These are phyloP conservation scores for Fusarium sp. DNA, from an alignment of 2,329 filamentous ascomycete species.

Conservation along the genomic window DNA sequence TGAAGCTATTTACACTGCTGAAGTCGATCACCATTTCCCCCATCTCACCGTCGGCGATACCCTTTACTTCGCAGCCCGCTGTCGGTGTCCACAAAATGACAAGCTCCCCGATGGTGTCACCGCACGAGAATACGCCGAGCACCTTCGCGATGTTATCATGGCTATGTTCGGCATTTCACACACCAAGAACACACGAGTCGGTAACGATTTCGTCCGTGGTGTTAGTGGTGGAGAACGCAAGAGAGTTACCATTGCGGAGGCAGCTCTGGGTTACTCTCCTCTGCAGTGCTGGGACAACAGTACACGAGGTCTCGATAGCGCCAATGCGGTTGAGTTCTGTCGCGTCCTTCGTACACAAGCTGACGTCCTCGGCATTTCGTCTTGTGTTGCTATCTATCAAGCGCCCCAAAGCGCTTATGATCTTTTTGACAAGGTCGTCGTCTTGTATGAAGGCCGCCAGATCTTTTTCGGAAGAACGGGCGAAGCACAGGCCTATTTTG, in stretches of 20 bases:
- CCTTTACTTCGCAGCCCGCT: constrained; percentile 77
- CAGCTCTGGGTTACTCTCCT: constrained; percentile 52
- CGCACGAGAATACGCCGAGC: constrained; percentile 63
- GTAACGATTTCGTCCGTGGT: constrained; percentile 73
- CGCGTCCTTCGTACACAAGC: constrained; percentile 69
- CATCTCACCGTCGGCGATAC: constrained; percentile 80
- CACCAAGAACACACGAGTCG: constrained; percentile 74
- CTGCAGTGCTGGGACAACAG: constrained; percentile 79
- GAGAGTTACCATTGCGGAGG: constrained; percentile 54
- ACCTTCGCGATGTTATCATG: constrained; percentile 76
- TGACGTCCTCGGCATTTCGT: constrained; percentile 68
- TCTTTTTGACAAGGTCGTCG: constrained; percentile 74
- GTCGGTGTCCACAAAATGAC: constrained; percentile 65
- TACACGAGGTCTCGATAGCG: constrained; percentile 73
- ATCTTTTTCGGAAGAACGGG: constrained; percentile 58
- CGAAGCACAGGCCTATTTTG: constrained; percentile 44
- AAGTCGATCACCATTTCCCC: constrained; percentile 83
- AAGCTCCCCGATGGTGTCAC: constrained; percentile 67
- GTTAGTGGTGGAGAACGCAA: constrained; percentile 65
- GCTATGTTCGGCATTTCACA: constrained; percentile 77
- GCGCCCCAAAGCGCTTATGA: constrained; percentile 57
- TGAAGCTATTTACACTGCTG: constrained; percentile 85
- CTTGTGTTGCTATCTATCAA: constrained; percentile 73
- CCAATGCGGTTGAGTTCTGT: constrained; percentile 74
- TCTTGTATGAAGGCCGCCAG: constrained; percentile 75